Percentiles rank a stretch among this genome's conserved stretches.
Evolutionary conservation across 768 basidiomycete species (phyloP).

Genomic region (Agrocybe praecox): DNA sequence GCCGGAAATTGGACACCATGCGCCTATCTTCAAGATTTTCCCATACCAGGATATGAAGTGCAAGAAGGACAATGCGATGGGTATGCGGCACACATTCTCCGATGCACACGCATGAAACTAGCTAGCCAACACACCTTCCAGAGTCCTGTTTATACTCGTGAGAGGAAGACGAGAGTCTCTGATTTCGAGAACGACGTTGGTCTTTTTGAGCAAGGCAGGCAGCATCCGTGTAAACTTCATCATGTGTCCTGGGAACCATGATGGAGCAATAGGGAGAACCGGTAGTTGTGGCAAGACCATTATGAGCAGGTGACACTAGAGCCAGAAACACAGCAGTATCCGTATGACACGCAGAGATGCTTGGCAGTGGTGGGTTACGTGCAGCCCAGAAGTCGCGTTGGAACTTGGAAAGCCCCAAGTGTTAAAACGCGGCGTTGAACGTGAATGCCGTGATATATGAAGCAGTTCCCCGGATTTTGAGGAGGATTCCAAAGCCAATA

Average conservation of each 20-base stretch:
- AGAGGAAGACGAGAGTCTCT: conserved; percentile 92
- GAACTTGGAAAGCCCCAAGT: background rate
- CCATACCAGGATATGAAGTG: conserved; percentile 3
- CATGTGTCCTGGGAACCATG: conserved; percentile 99
- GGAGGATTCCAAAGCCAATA: background rate
- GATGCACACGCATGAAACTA: conserved; percentile 26
- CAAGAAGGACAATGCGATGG: background rate
- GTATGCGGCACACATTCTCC: conserved; percentile 16
- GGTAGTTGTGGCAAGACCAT: conserved; percentile 41
- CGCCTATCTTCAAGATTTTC: conserved; percentile 1
- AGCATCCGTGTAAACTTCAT: conserved; percentile 79
- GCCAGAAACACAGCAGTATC: conserved; percentile 6
- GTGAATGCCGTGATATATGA: conserved; percentile 12
- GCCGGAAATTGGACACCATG: conserved; percentile 6
- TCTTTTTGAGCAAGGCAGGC: conserved; percentile 74
- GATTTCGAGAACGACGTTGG: conserved; percentile 92
- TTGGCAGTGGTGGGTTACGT: background rate
- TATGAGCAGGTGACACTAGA: conserved; percentile 2
- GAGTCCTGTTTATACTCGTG: conserved; percentile 88
- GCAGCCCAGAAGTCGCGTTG: background rate
- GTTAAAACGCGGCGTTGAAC: background rate
- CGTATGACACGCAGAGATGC: background rate
- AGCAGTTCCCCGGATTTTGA: conserved; percentile 19
- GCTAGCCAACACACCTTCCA: conserved; percentile 67
- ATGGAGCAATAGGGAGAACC: conserved; percentile 69